Conservation (phyloP, 2,329 filamentous ascomycete species). For the Dactylellina haptotyla region DNA sequence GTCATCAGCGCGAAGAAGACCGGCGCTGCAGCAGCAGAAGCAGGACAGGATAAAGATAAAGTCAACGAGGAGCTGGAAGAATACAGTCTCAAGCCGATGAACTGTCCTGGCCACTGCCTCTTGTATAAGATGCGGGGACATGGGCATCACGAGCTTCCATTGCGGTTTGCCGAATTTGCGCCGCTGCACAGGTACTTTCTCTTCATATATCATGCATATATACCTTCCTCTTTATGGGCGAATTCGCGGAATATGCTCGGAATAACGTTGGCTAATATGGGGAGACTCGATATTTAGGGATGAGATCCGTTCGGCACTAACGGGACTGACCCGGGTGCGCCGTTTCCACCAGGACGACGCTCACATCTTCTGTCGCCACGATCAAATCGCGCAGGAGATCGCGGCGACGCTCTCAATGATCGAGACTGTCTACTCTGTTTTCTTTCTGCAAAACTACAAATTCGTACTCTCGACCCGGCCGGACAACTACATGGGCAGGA, state of each 20-base stretch:
- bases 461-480: conserved; percentile 82
- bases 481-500: conserved; percentile 76
- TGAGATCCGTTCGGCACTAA: conserved; percentile 82
- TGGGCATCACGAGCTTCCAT: conserved; percentile 81
- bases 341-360: conserved; percentile 91
- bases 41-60: conserved; percentile 5
- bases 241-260: neutral
- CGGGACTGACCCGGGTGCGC: conserved; percentile 82
- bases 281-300: conserved; percentile 74
- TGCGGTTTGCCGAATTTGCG: conserved; percentile 83
- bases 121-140: conserved; percentile 78
- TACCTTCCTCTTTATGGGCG: neutral
- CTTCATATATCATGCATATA: conserved; percentile 3
- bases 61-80: conserved; percentile 47
- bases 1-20: conserved; percentile 69
- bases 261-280: neutral
- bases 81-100: conserved; percentile 91
- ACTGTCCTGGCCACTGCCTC: conserved; percentile 87
- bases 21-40: conserved; percentile 62
- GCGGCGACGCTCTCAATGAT: conserved; percentile 78
- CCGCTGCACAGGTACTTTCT: conserved; percentile 56
- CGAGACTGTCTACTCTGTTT: conserved; percentile 74
- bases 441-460: conserved; percentile 77
- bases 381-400: conserved; percentile 80
- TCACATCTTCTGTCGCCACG: conserved; percentile 85